Percentiles rank a stretch among this genome's conserved stretches.
phyloP scores from a whole-genome alignment of 257 asterid genomes.

The Schizonepeta tenuifolia region DNA sequence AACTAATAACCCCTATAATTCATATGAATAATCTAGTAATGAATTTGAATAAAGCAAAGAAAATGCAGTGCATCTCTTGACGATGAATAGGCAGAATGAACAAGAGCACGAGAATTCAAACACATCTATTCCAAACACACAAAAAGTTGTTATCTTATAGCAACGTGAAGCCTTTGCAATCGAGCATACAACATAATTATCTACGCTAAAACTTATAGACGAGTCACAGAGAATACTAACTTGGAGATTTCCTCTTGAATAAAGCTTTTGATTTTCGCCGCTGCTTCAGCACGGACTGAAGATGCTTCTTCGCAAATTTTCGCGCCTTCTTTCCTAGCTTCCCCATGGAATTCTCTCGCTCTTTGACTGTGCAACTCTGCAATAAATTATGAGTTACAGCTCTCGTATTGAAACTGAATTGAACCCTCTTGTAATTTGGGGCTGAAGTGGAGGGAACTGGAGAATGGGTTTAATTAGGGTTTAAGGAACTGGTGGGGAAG shows the following conservation, averaged over 20 bases:
- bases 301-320: conserved; percentile 93
- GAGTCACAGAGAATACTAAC: conserved; percentile 41
- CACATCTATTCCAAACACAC: too few relatives aligned
- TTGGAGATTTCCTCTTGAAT: conserved; percentile 63
- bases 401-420: not conserved
- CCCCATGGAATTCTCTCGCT: conserved; percentile 50
- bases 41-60: too few relatives aligned
- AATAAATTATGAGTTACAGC: not conserved
- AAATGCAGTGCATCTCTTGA: not conserved
- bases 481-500: conserved; percentile 16
- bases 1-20: not conserved
- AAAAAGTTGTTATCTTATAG: too few relatives aligned
- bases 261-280: conserved; percentile 74
- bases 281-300: conserved; percentile 69
- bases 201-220: not conserved
- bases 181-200: not conserved
- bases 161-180: too few relatives aligned
- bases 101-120: too few relatives aligned
- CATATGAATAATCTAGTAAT: not conserved
- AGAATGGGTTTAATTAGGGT: conserved; percentile 46
- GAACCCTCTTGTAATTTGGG: conserved; percentile 29
- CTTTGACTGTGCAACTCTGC: not conserved
- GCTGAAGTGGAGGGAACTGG: not conserved
- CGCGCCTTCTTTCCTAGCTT: conserved; percentile 95
- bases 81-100: too few relatives aligned